Evolutionary conservation across 192 early-diverging fungal species (phyloP), one percentile per base, ranked within the genome.

Genomic region (Backusella luteola): DNA sequence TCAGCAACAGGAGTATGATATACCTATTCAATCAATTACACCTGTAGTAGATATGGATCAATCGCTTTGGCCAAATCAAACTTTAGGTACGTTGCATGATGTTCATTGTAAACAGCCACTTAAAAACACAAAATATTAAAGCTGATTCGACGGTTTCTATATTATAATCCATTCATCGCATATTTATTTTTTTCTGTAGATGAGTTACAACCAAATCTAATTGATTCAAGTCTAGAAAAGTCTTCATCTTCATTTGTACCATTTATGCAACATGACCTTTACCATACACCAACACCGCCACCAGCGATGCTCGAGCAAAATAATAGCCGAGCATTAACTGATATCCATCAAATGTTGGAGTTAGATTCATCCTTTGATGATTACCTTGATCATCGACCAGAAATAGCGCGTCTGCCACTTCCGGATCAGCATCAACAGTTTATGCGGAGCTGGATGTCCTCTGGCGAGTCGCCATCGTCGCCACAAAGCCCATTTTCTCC

Each of bases 401-500:
- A 68, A 4, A 68, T 36, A 7, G 21, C 68, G 36, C 68, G 68
- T 69, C 11, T 74, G 32, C 34, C 46, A 29, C 74, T 44, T n/a
- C 32, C 34, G 23, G 32, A 67, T 26, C 34, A 44, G 9, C 12
- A 34, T 4, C 72, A 75, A 5, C 26, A 70, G 34, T 69, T 73
- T 8, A 68, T 76, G 23, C 69, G 71, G 12, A 69, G 74, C 26
- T 75, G 78, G 17, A 78, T 80, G 17, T 80, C 78, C 21, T 83
- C 81, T 15, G 69, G 32, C 21, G 34, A 26, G 19, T 70, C 68
- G 26, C 69, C 66, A 6, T 69, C 63, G 5, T 36, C 75, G 21
- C 29, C 75, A 32, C 41, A 71, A 49, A 23, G 26, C 29, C 23
- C 34, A 5, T 66, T 42, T 68, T 79, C 84, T 44, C 91, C 90